A percentile compares a stretch with the other conserved stretches of the same genome.
Conservation (phyloP, 2,329 filamentous ascomycete genomes). For the Beauveria medogensis region DNA sequence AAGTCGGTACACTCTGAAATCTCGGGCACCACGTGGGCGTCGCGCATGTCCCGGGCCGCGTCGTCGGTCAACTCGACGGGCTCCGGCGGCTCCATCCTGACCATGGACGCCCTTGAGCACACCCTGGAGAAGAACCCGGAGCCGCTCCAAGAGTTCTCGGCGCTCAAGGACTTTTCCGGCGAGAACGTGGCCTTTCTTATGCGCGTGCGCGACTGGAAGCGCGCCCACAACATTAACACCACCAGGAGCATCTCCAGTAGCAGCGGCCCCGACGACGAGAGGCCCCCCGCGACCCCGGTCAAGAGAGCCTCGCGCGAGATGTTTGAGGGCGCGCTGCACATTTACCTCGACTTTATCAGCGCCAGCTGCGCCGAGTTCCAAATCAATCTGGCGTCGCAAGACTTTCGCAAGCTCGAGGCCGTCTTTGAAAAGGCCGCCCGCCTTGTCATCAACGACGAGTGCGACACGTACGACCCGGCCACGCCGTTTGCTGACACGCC, state of each 20-base stretch:
- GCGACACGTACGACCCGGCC: constrained; percentile 29
- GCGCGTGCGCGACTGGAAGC: constrained; percentile 47
- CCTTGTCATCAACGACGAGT: constrained; percentile 32
- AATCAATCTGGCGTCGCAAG: constrained; percentile 54
- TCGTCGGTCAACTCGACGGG: constrained; percentile 22
- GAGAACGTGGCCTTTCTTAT: constrained; percentile 62
- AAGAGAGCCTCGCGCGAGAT: constrained; percentile 36
- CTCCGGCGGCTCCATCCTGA: constrained; percentile 39
- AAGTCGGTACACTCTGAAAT: constrained; percentile 27
- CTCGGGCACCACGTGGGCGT: constrained; percentile 28
- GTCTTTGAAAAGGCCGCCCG: constrained; percentile 49
- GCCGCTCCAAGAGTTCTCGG: constrained; percentile 53
- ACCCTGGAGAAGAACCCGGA: constrained; percentile 48
- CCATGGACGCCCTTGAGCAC: constrained; percentile 53
- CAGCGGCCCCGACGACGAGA: constrained; percentile 11
- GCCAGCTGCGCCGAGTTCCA: constrained; percentile 55
- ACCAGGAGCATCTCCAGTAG: constrained; percentile 15
- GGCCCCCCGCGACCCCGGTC: constrained; percentile 10
- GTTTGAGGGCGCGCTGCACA: constrained; percentile 50
- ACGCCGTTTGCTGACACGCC: constrained; percentile 33
- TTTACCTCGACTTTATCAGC: constrained; percentile 55
- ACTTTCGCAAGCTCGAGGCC: constrained; percentile 44
- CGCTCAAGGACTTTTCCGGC: constrained; percentile 55
- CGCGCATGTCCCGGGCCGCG: constrained; percentile 26
- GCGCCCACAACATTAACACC: constrained; percentile 15